phyloP scores from a whole-genome alignment of 495 filamentous ascomycete species.

The Penicillium canescens region DNA sequence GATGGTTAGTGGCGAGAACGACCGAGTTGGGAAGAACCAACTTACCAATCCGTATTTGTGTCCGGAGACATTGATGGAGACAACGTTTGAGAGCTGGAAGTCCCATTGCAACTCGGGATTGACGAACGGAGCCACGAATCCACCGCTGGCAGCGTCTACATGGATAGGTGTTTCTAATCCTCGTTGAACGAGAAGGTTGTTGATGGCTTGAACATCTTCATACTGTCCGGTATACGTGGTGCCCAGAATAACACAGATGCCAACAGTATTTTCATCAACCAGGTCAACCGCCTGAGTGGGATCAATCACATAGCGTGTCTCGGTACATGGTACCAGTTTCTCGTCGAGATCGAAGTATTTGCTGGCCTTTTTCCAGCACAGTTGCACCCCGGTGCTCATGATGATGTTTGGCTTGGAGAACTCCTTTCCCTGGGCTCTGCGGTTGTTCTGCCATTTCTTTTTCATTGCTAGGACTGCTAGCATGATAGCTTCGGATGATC shows the following conservation, averaged over 20 bases:
- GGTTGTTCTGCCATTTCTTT: conserved; percentile 82
- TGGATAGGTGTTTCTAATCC: conserved; percentile 78
- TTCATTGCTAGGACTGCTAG: conserved; percentile 87
- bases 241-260: conserved; percentile 81
- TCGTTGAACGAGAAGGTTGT: conserved; percentile 69
- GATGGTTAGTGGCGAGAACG: not conserved
- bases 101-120: conserved; percentile 79
- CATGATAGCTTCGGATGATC: conserved; percentile 87
- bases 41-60: conserved; percentile 72
- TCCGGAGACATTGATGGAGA: conserved; percentile 87
- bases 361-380: conserved; percentile 92
- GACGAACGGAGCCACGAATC: conserved; percentile 89
- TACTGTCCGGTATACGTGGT: conserved; percentile 93
- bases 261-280: conserved; percentile 90
- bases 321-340: conserved; percentile 78
- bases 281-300: conserved; percentile 73
- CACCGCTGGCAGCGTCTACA: conserved; percentile 85
- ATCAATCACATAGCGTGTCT: conserved; percentile 80
- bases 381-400: conserved; percentile 89
- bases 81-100: conserved; percentile 79
- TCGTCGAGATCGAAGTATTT: conserved; percentile 90
- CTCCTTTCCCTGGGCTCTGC: conserved; percentile 69
- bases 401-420: conserved; percentile 74
- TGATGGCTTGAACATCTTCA: conserved; percentile 83
- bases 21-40: no score